Evolutionary conservation across 176 grass and related monocot species (phyloP), one percentile per base, ranked within the genome.

Genomic region (Oryza brachyantha): DNA sequence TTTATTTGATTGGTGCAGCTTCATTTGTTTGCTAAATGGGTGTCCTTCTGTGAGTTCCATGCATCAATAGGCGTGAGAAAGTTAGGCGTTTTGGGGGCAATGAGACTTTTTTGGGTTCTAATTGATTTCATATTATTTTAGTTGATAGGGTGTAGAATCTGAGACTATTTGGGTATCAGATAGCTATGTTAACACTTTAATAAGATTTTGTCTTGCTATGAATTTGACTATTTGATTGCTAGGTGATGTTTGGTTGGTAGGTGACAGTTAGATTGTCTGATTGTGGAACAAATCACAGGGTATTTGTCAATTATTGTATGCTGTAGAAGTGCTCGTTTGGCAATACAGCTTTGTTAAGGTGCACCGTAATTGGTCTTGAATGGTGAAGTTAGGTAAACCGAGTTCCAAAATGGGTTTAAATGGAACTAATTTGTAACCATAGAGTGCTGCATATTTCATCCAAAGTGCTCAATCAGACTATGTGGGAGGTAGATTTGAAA

Each of bases 181-280:
- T 29, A 28, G 16, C 19, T 10, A 85, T 26, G 29, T 48, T 72
- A 50, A 65, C 58, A 76, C 60, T 50, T 77, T 24, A 48, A 84
- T 70, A 74, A 29, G 24, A 57, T 74, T 75, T 73, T 17, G 4
- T 81, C 58, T 60, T 66, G 64, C 66, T 64, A 29, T 77, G 26
- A 65, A 35, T 58, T 79, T 73, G 71, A 27, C 35, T 76, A 70
- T 76, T 37, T 12, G 42, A 81, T 64, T 81, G 60, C 58, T 69
- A 77, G 35, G 14, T 67, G 68, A 34, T 68, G 76, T 31, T 68
- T 68, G 70, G 63, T 79, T 86, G 74, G 52, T 79, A 63, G 61
- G 35, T 61, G 63, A 43, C 28, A 75, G 61, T 42, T 74, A n/a
- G 62, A 29, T 74, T 45, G 42, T 64, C 68, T 21, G 62, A 29